Percentiles rank a stretch among this genome's conserved stretches.
Conservation (phyloP, 306 rosid genomes). For the Prunus persica region DNA sequence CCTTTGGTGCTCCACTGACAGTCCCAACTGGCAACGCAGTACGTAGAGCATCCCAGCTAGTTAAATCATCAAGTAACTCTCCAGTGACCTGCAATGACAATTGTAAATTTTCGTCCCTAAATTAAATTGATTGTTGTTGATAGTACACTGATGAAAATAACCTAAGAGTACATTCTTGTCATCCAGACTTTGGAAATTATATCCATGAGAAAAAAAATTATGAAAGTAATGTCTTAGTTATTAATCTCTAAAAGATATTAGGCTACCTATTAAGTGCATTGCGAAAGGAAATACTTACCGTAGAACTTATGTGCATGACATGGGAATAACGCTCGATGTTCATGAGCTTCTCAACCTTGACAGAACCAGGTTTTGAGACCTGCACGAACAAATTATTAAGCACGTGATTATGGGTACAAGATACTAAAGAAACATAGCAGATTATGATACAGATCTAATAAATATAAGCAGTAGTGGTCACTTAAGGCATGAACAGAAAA, state of each 20-base stretch:
- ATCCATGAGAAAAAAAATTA: neutral
- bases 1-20: constrained; percentile 99
- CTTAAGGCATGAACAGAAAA: neutral
- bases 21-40: constrained; percentile 96
- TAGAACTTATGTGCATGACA: constrained; percentile 98
- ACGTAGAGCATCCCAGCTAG: constrained; percentile 90
- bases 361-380: constrained; percentile 94
- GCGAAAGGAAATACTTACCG: constrained; percentile 56
- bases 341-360: constrained; percentile 84
- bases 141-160: neutral
- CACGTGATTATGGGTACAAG: constrained; percentile 13
- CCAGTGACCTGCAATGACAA: constrained; percentile 76
- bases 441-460: neutral
- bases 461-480: neutral
- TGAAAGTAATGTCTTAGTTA: neutral
- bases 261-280: neutral
- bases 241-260: neutral
- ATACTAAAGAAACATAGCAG: constrained; percentile 9
- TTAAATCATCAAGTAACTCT: constrained; percentile 66
- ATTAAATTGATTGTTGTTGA: neutral
- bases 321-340: constrained; percentile 93
- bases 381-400: constrained; percentile 30
- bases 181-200: neutral
- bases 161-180: neutral
- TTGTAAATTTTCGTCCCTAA: constrained; percentile 6